phyloP scores from a whole-genome alignment of 441 rosid species.

The Isatis lusitanica region DNA sequence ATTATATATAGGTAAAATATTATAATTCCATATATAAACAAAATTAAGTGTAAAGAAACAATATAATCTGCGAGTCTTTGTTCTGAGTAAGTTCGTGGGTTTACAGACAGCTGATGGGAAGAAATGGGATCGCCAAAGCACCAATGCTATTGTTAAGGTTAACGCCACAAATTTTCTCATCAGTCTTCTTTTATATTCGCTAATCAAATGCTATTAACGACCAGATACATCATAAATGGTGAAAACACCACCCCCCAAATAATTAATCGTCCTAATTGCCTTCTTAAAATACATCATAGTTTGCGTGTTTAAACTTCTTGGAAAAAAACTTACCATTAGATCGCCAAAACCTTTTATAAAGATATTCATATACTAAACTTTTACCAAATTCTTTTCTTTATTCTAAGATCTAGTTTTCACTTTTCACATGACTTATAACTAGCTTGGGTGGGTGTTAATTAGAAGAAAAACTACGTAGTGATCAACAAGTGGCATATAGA shows the following conservation, averaged over 20 bases:
- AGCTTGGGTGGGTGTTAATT: background rate
- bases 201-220: background rate
- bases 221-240: background rate
- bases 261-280: too few relatives aligned
- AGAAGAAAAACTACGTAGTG: background rate
- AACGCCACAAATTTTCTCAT: background rate
- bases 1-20: background rate
- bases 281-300: too few relatives aligned
- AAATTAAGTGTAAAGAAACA: background rate
- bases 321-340: too few relatives aligned
- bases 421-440: background rate
- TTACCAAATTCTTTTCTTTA: too few relatives aligned
- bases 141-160: constrained; percentile 33
- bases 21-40: background rate
- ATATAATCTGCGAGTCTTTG: background rate
- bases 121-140: constrained; percentile 33
- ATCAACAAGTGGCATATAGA: background rate
- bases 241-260: too few relatives aligned
- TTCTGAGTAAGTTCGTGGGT: background rate
- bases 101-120: constrained; percentile 29
- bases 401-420: background rate
- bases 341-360: too few relatives aligned
- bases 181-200: constrained; percentile 2
- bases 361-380: too few relatives aligned
- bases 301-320: too few relatives aligned